These are phyloP conservation scores for Chlorella sp. DNA, from an alignment of 139 green algal species.

Conservation along the genomic window DNA sequence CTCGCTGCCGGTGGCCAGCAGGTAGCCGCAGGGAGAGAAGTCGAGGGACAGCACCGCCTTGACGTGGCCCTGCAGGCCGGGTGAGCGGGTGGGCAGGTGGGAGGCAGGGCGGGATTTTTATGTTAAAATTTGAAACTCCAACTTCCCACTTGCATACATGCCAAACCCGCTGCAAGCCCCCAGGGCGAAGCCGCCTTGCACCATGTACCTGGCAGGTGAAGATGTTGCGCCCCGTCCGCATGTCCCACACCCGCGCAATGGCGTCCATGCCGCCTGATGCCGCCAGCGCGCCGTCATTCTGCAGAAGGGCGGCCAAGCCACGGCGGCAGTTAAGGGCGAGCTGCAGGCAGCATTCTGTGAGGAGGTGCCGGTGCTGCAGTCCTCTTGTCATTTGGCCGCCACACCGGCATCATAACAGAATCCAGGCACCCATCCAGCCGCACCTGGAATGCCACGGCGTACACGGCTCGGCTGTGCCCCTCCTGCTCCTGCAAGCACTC, in stretches of 20 bases:
- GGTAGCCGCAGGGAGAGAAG: constrained; percentile 90
- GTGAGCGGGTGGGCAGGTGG: background rate
- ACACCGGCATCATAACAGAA: no score
- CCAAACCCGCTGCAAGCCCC: background rate
- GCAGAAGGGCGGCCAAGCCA: background rate
- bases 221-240: constrained; percentile 86
- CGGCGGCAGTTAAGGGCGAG: background rate
- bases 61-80: constrained; percentile 74
- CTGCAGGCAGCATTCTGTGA: no score
- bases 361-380: no score
- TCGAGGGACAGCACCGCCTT: constrained; percentile 87
- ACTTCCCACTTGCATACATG: no score
- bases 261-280: constrained; percentile 83
- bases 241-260: constrained; percentile 90
- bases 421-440: background rate
- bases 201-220: constrained; percentile 62
- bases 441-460: constrained; percentile 90
- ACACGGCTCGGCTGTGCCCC: constrained; percentile 93
- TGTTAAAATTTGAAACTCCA: no score
- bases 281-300: constrained; percentile 78
- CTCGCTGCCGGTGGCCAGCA: constrained; percentile 77
- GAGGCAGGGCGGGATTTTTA: no score
- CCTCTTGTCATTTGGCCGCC: no score
- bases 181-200: background rate
- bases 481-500: constrained; percentile 94